Evolutionary conservation across 306 rosid species (phyloP).

Genomic region (Begonia peltatifolia): DNA sequence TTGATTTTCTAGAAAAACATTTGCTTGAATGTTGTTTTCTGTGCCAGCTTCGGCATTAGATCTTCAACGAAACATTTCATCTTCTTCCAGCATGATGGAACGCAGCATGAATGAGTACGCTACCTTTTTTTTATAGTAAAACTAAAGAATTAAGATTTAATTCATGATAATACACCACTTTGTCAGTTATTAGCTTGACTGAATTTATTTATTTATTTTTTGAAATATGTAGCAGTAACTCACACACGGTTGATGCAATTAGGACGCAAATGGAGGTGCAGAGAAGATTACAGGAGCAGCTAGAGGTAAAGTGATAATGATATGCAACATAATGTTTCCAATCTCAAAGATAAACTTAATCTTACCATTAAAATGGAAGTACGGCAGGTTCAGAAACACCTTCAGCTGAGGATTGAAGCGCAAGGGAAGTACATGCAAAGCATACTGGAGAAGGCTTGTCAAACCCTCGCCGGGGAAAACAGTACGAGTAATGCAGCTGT

Average conservation of each 20-base stretch:
- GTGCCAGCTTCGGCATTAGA: slow-evolving; percentile 57
- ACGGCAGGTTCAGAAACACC: slow-evolving; percentile 78
- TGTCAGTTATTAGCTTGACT: too few relatives aligned
- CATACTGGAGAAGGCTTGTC: slow-evolving; percentile 92
- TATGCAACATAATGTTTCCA: background rate
- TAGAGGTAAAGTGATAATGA: slow-evolving; percentile 45
- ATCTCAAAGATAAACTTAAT: background rate
- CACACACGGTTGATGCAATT: slow-evolving; percentile 38
- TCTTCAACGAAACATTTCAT: slow-evolving; percentile 66
- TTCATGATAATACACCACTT: too few relatives aligned
- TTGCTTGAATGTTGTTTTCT: slow-evolving; percentile 17
- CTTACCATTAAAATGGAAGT: background rate
- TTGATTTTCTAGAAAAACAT: slow-evolving; percentile 13
- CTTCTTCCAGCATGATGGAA: slow-evolving; percentile 76
- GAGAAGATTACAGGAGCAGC: slow-evolving; percentile 86
- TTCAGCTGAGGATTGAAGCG: slow-evolving; percentile 93
- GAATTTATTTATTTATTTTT: background rate
- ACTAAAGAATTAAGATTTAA: background rate
- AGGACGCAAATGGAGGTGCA: slow-evolving; percentile 99
- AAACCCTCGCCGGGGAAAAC: slow-evolving; percentile 96
- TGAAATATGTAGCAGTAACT: slow-evolving; percentile 25
- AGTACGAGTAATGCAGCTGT: slow-evolving; percentile 16
- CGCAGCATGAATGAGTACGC: slow-evolving; percentile 95
- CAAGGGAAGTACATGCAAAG: slow-evolving; percentile 99
- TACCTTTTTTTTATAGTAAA: slow-evolving; percentile 2